Conservation (phyloP, 257 asterid genomes). For the Verbascum thapsus region DNA sequence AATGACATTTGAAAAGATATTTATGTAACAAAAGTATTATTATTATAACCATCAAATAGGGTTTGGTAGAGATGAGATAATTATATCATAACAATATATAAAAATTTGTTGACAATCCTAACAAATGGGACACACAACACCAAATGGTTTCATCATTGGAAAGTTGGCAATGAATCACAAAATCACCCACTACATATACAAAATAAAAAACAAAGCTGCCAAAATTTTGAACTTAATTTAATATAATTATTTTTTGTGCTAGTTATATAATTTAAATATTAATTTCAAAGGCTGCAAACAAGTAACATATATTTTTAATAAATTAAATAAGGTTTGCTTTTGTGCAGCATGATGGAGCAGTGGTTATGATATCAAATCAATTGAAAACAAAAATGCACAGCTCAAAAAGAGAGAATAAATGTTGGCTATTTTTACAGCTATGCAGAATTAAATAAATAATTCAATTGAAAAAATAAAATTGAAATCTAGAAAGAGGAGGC, state of each 20-base stretch:
- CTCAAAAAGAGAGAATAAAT: slow-evolving; percentile 33
- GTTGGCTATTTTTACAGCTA: slow-evolving; percentile 52
- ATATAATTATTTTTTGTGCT: too few species aligned
- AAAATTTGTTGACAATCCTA: slow-evolving; percentile 29
- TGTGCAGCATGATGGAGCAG: slow-evolving; percentile 35
- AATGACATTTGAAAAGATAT: too few species aligned
- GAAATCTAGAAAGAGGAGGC: slow-evolving; percentile 31
- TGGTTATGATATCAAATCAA: slow-evolving; percentile 45
- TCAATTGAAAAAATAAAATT: slow-evolving; percentile 44
- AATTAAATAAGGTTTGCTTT: slow-evolving; percentile 19
- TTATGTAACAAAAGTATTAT: too few species aligned
- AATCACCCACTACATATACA: slow-evolving; percentile 46
- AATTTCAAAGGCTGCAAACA: slow-evolving; percentile 51
- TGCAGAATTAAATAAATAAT: slow-evolving; percentile 47
- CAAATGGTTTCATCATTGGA: slow-evolving; percentile 46
- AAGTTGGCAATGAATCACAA: slow-evolving; percentile 45
- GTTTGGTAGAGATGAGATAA: too few species aligned
- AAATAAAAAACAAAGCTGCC: slow-evolving; percentile 47
- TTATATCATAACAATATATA: not conserved
- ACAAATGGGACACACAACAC: slow-evolving; percentile 41
- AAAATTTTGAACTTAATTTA: slow-evolving; percentile 25
- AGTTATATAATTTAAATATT: too few species aligned
- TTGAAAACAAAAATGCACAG: slow-evolving; percentile 24
- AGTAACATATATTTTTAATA: slow-evolving; percentile 26
- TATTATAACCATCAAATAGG: slow-evolving; percentile 15